Conservation (phyloP, 768 basidiomycete species). For the Saitozyma sp. region DNA sequence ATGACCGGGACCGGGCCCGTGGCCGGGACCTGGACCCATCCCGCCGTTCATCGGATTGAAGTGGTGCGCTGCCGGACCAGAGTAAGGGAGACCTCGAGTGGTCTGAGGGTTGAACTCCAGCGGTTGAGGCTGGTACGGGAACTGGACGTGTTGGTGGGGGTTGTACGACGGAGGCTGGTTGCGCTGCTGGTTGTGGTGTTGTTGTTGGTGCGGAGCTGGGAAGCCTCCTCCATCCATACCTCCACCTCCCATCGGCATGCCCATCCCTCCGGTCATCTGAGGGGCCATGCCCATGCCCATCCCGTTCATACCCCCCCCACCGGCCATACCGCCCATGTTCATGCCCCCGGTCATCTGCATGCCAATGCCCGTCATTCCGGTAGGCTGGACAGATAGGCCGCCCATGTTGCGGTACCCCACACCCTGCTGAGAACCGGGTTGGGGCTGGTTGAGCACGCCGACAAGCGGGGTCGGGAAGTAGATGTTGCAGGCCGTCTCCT, state of each 20-base stretch:
- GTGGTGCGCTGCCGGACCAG: conserved; percentile 31
- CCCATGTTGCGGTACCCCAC: conserved; percentile 21
- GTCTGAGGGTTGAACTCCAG: conserved; percentile 30
- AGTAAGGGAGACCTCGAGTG: conserved; percentile 22
- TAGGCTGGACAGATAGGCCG: conserved; percentile 11
- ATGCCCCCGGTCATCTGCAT: conserved; percentile 11
- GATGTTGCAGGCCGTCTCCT: conserved; percentile 96
- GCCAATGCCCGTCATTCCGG: conserved; percentile 13
- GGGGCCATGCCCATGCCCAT: conserved; percentile 4
- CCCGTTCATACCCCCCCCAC: conserved; percentile 20
- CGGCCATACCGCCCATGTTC: background rate
- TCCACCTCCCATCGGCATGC: no score
- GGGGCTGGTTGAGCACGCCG: conserved; percentile 69
- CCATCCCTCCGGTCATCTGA: background rate
- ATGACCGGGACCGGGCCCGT: no score
- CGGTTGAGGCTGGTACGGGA: conserved; percentile 42
- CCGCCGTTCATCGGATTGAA: conserved; percentile 13
- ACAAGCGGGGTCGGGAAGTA: conserved; percentile 89
- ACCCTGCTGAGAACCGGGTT: conserved; percentile 19
- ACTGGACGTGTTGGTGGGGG: conserved; percentile 45
- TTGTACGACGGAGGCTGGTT: conserved; percentile 24
- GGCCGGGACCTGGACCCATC: no score
- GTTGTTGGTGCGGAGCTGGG: no score
- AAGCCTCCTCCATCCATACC: no score
- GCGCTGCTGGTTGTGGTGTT: no score